phyloP scores from a whole-genome alignment of 805 yeast genomes.

The Metschnikowia lochheadii region DNA sequence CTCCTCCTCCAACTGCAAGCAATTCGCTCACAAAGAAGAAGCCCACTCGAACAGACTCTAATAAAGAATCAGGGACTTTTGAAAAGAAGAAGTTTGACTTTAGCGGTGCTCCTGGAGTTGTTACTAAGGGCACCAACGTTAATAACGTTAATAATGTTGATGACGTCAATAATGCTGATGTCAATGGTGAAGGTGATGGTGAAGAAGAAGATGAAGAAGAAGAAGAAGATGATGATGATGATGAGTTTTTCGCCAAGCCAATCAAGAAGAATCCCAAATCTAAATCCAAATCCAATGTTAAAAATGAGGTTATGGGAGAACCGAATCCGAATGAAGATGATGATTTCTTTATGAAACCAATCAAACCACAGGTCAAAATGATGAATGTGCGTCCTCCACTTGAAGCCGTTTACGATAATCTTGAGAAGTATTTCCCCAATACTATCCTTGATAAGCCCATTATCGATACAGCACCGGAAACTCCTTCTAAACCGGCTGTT shows the following conservation, averaged over 20 bases:
- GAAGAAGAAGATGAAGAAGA: too few species aligned
- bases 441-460: slow-evolving; percentile 91
- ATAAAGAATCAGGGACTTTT: too few species aligned
- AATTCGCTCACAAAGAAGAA: slow-evolving; percentile 8
- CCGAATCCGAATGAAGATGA: neutral
- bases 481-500: slow-evolving; percentile 33
- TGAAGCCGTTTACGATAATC: slow-evolving; percentile 85
- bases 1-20: slow-evolving; percentile 53
- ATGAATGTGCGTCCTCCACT: slow-evolving; percentile 90
- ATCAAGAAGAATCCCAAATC: neutral
- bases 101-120: slow-evolving; percentile 57
- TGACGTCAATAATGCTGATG: too few species aligned
- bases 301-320: too few species aligned
- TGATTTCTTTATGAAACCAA: slow-evolving; percentile 19
- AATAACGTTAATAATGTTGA: too few species aligned
- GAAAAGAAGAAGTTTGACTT: slow-evolving; percentile 56
- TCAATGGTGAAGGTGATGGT: too few species aligned
- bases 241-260: slow-evolving; percentile 8
- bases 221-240: too few species aligned
- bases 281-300: neutral
- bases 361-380: slow-evolving; percentile 8
- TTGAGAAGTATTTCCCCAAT: slow-evolving; percentile 88
- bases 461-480: slow-evolving; percentile 60
- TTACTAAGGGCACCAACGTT: neutral
- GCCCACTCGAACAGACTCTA: too few species aligned